Conservation (phyloP, 148 eudicot genomes). For the Chenopodium suecicum region DNA sequence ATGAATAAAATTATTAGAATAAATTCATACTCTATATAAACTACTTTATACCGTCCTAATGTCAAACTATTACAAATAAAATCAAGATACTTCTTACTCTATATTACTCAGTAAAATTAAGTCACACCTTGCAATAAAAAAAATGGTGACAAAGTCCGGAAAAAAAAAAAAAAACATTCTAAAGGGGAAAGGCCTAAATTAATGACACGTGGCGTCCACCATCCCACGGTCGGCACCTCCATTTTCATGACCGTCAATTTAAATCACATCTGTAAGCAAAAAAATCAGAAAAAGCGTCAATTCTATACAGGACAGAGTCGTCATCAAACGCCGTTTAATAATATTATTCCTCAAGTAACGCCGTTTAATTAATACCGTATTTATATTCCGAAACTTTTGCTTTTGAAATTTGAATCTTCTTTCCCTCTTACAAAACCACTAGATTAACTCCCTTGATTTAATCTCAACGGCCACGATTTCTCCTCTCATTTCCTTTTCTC, state of each 20-base stretch:
- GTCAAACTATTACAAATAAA: no score
- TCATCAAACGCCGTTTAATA: conserved; percentile 22
- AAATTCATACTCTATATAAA: no score
- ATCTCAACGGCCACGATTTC: conserved; percentile 23
- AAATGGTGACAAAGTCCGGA: no score
- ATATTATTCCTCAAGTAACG: background rate
- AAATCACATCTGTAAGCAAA: background rate
- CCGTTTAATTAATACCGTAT: background rate
- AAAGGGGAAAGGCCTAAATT: no score
- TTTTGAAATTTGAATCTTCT: conserved; percentile 24
- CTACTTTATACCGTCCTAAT: no score
- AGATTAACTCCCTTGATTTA: background rate
- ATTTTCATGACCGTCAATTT: conserved; percentile 10
- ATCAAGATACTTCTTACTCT: no score
- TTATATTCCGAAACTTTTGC: background rate
- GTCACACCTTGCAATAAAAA: no score
- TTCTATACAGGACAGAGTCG: background rate
- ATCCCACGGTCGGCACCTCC: conserved; percentile 8
- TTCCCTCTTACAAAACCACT: background rate
- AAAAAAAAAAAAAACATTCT: no score
- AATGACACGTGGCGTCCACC: conserved; percentile 4
- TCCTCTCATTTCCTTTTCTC: background rate
- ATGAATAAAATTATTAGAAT: no score
- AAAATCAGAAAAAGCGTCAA: background rate
- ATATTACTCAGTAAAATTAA: no score